Evolutionary conservation across 108 stramenopile species (phyloP), one percentile per base, ranked within the genome.

Genomic region (Aurantiochytrium sp.): DNA sequence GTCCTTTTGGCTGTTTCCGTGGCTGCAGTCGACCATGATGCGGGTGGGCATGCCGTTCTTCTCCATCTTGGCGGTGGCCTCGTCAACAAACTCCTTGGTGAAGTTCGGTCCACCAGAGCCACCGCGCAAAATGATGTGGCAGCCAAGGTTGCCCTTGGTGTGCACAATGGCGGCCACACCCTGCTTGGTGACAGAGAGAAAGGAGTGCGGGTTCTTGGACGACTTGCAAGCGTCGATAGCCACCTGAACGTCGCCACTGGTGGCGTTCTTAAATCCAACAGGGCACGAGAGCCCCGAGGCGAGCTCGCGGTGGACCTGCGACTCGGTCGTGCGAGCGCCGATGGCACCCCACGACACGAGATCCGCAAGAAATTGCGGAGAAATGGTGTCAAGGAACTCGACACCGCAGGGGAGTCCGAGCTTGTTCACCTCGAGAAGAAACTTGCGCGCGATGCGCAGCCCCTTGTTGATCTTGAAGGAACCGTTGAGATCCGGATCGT

Each of bases 11-110:
- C 49, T 53, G 76, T 83, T 83, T 12, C 76, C 76, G 51, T 83
- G 76, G 76, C 76, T 83, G 76, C 76, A 83, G 76, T 83, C 76
- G 23, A 83, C 51, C 76, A 83, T 83, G 76, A 83, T 83, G 49
- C 76, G 49, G 23, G 16, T 23, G 23, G 19, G 76, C 49, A 83
- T 83, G 45, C 51, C 51, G 51, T 47, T 53, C 45, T 47, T 53
- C 51, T 83, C 51, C 49, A 83, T 47, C 18, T 8, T 18, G 76
- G 49, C 76, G 51, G 76, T 53, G 23, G 49, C 45, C 49, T 47
- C 76, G 28, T 83, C 76, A 3, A 83, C 51, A 4, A 53, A 53
- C 18, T 83, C n/a, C 18, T 83, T 83, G 43, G 19, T 45, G 23
- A 53, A 83, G 76, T 83, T 83, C 25, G 76, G 76, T 14, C 76